Percentiles rank a stretch among this genome's conserved stretches.
Evolutionary conservation across 106 monocot species (phyloP).

Genomic region (Dendrobium huoshanense): DNA sequence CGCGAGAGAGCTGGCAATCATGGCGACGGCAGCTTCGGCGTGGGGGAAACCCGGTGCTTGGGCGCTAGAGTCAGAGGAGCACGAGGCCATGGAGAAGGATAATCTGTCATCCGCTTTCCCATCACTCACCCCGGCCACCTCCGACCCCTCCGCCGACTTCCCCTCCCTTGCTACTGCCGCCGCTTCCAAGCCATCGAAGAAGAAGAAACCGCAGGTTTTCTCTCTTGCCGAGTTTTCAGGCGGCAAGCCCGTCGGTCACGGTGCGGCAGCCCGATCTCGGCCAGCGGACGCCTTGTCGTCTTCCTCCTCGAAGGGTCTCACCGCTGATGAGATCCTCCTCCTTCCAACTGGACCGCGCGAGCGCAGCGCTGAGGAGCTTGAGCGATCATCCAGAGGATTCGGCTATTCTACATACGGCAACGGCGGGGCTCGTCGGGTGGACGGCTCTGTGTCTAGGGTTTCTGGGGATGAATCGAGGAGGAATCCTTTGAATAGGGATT

Average conservation of each 20-base stretch:
- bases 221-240: conserved; percentile 69
- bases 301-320: conserved; percentile 24
- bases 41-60: conserved; percentile 89
- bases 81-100: conserved; percentile 17
- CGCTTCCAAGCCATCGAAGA: conserved; percentile 41
- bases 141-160: conserved; percentile 44
- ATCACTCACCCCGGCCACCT: not conserved
- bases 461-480: conserved; percentile 41
- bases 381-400: conserved; percentile 49
- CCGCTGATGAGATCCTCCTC: conserved; percentile 27
- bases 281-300: not conserved
- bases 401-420: conserved; percentile 30
- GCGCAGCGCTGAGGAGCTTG: conserved; percentile 79
- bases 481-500: conserved; percentile 24
- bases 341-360: conserved; percentile 91
- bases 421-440: conserved; percentile 11
- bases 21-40: conserved; percentile 63
- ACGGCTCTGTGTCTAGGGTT: conserved; percentile 19
- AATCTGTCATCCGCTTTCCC: conserved; percentile 10
- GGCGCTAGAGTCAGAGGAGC: conserved; percentile 77
- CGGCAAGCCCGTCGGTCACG: conserved; percentile 23
- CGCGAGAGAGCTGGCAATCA: not conserved
- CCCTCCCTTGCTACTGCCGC: conserved; percentile 72
- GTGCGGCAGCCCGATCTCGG: conserved; percentile 15
- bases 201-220: conserved; percentile 60